These are phyloP conservation scores for Neocucurbitaria cava DNA, from an alignment of 2,329 filamentous ascomycete genomes.

Conservation along the genomic window DNA sequence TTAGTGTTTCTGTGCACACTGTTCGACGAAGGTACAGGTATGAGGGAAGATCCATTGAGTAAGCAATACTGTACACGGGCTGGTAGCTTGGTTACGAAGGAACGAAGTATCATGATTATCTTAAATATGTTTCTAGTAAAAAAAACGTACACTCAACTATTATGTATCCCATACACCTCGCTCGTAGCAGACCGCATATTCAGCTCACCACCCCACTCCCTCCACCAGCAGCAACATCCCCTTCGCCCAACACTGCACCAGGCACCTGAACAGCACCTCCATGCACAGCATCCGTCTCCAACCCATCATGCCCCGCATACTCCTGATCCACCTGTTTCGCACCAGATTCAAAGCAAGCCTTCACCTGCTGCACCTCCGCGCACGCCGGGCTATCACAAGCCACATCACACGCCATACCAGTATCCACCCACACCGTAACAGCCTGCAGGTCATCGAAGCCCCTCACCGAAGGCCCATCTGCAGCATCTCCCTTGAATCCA, in stretches of 20 bases:
- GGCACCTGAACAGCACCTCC: constrained; percentile 8
- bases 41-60: neutral
- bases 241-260: neutral
- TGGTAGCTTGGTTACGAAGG: too few relatives aligned
- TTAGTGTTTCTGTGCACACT: too few relatives aligned
- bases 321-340: neutral
- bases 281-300: neutral
- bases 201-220: constrained; percentile 1
- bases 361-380: constrained; percentile 13
- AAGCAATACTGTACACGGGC: too few relatives aligned
- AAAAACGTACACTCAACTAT: neutral
- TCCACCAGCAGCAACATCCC: neutral
- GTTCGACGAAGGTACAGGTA: neutral
- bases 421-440: constrained; percentile 17
- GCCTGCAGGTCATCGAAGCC: constrained; percentile 8
- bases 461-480: neutral
- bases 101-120: neutral
- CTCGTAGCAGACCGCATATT: neutral
- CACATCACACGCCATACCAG: constrained; percentile 9
- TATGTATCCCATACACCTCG: neutral
- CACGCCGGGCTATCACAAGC: constrained; percentile 15
- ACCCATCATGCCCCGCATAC: constrained; percentile 1
- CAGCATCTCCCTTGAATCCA: constrained; percentile 8
- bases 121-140: neutral
- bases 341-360: constrained; percentile 8